Conservation (phyloP, 805 yeast species). For the Myxozyma udenii region DNA sequence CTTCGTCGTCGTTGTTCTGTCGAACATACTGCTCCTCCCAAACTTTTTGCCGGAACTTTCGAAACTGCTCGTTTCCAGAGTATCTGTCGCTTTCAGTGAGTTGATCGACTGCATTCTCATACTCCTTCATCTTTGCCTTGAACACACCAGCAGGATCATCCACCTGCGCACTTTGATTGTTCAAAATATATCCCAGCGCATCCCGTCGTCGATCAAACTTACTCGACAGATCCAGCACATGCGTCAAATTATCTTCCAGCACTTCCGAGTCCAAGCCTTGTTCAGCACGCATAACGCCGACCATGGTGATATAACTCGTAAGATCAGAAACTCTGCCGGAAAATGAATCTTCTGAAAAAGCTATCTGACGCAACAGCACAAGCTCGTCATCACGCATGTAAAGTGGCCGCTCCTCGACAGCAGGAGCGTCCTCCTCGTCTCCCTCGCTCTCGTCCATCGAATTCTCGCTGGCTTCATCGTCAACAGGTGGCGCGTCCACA, state of each 20-base stretch:
- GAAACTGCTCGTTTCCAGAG: conserved; percentile 1
- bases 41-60: conserved; percentile 3
- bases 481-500: no score
- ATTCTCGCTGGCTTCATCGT: not conserved
- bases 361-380: not conserved
- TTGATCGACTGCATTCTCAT: not conserved
- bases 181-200: not conserved
- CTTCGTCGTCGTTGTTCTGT: not conserved
- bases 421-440: not conserved
- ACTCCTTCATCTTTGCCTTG: not conserved
- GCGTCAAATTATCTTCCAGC: not conserved
- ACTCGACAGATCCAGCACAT: not conserved
- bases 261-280: not conserved
- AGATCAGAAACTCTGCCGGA: not conserved
- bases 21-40: conserved; percentile 15
- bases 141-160: conserved; percentile 3
- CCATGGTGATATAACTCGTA: not conserved
- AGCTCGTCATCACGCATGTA: not conserved
- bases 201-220: not conserved
- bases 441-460: not conserved
- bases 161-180: conserved; percentile 1
- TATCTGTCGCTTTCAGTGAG: conserved; percentile 14
- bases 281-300: not conserved
- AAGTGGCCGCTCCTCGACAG: not conserved
- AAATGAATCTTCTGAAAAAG: not conserved